Conservation (phyloP, 2,329 filamentous ascomycete genomes). For the Colletotrichum musae region DNA sequence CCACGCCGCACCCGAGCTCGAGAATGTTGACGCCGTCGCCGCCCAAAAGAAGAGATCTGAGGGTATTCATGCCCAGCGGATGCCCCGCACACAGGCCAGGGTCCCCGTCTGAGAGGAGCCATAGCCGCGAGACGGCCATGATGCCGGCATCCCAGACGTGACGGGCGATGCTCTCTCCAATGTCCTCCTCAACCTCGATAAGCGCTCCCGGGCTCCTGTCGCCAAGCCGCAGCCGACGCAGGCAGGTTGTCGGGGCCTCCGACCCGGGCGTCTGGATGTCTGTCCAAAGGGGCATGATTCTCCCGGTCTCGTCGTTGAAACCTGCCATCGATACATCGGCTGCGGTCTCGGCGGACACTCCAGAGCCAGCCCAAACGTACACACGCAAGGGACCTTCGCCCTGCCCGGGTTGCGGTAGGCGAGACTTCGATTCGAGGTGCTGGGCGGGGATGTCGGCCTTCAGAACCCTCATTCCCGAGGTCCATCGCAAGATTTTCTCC, state of each 20-base stretch:
- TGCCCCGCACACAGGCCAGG: conserved; percentile 11
- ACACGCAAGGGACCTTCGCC: conserved; percentile 10
- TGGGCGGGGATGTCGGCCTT: conserved; percentile 50
- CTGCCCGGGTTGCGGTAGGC: neutral
- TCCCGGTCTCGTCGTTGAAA: conserved; percentile 47
- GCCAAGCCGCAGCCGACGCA: conserved; percentile 50
- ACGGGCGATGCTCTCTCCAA: conserved; percentile 72
- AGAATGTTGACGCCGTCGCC: conserved; percentile 58
- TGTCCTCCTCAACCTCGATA: conserved; percentile 67
- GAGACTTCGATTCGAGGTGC: neutral
- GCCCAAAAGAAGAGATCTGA: conserved; percentile 47
- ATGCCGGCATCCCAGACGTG: conserved; percentile 73
- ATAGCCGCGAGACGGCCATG: conserved; percentile 57
- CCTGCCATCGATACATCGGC: conserved; percentile 18
- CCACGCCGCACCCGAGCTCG: conserved; percentile 71
- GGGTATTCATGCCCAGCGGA: conserved; percentile 3
- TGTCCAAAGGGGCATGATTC: conserved; percentile 62
- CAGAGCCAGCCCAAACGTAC: neutral
- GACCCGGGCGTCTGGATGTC: conserved; percentile 44
- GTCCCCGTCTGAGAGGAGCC: conserved; percentile 30
- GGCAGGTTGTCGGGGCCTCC: conserved; percentile 45
- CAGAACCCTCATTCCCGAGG: conserved; percentile 52
- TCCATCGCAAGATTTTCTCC: conserved; percentile 48
- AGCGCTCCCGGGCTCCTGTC: conserved; percentile 44
- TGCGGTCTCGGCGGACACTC: conserved; percentile 19